Base-by-base conservation (phyloP, 129 eudicot species). In the Kitagawia praeruptora region DNA sequence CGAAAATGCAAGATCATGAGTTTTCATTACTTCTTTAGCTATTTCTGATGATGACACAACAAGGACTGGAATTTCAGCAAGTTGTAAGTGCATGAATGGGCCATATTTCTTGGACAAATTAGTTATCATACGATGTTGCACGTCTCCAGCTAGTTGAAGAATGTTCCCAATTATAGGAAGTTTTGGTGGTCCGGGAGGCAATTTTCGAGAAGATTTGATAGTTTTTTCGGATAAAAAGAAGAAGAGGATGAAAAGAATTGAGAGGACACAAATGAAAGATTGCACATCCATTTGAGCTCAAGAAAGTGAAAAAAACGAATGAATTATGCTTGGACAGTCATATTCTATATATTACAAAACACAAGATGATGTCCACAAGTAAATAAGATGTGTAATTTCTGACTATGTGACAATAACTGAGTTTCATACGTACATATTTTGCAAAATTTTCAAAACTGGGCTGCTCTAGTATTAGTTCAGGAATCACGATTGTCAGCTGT, bases 1-100 rank as follows among this genome's bases (percentile, higher is more conserved):
- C 27, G 83, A 70, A 31, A 85, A 80, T 15, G 46, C 75, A 14
- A 39, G 61, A 66, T 79, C 85, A n/a, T 85, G 81, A 13, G 77
- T 82, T 53, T 76, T 74, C 71, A 82, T 14, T 28, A 85, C 76
- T n/a, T 82, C 81, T 63, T 76, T 79, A 21, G 88, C 88, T 18
- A 42, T 19, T 8, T 63, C 54, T 2, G 88, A 72, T 1, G 85
- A 82, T 39, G 81, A 75, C 16, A 85, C 77, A 16, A 85, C 81
- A 13, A 82, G 56, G 2, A 83, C 67, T 0, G 73, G 46, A 13
- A 79, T 16, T 6, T 72, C 74, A 6, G 84, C 85, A 3, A 85
- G 79, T 19, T 75, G 72, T 34, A 85, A 74, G 61, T 77, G 82
- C 81, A 85, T 82, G 5, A 85, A 8, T 0, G 83, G 81, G 8